A percentile compares a stretch with the other conserved stretches of the same genome.
Evolutionary conservation across 2,329 filamentous ascomycete species (phyloP).

Genomic region (Neonectria magnoliae): DNA sequence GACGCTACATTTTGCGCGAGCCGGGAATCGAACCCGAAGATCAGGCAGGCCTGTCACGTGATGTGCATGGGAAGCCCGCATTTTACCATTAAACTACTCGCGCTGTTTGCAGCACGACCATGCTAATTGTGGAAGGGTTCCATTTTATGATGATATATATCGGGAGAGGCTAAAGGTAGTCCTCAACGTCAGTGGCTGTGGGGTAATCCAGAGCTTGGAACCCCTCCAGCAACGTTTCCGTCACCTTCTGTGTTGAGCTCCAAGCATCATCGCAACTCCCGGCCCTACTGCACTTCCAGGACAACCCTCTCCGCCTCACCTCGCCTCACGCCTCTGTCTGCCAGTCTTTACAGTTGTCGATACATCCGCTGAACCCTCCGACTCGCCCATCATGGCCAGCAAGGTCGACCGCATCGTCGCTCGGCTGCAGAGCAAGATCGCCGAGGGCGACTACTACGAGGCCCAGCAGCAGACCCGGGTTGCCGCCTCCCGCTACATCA

Average conservation of each 20-base stretch:
- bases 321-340: not conserved
- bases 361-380: not conserved
- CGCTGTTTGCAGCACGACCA: slow-evolving; percentile 35
- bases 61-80: slow-evolving; percentile 49
- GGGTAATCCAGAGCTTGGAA: slow-evolving; percentile 15
- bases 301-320: not conserved
- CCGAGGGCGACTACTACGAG: slow-evolving; percentile 95
- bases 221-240: slow-evolving; percentile 12
- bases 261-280: slow-evolving; percentile 9
- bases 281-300: not conserved
- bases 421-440: slow-evolving; percentile 84
- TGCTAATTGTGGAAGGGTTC: slow-evolving; percentile 25
- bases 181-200: not conserved
- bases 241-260: not conserved
- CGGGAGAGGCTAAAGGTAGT: not conserved
- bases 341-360: not conserved
- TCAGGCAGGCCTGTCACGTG: slow-evolving; percentile 32
- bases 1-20: slow-evolving; percentile 41
- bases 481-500: slow-evolving; percentile 92
- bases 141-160: not conserved
- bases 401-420: slow-evolving; percentile 63
- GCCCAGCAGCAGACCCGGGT: slow-evolving; percentile 98
- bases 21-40: slow-evolving; percentile 51
- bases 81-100: slow-evolving; percentile 53
- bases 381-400: slow-evolving; percentile 48